Evolutionary conservation across 257 asterid genomes (phyloP).

Genomic region (Solanum rostratum): DNA sequence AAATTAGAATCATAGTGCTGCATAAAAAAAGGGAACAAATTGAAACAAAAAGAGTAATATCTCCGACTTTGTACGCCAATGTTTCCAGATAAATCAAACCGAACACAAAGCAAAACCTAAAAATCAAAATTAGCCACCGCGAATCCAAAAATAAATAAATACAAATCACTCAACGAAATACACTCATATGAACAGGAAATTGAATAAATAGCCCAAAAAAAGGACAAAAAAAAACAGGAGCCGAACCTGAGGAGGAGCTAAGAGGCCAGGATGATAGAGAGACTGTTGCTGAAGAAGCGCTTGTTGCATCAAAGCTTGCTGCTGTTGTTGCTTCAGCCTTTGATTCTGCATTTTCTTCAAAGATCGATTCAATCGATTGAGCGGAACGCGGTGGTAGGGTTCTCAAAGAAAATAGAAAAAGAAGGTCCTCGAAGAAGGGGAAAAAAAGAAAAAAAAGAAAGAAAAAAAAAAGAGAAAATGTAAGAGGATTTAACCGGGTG

Average conservation of each 20-base stretch:
- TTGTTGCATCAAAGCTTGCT: conserved; percentile 90
- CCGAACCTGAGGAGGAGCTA: conserved; percentile 90
- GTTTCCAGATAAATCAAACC: background rate
- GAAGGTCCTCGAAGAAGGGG: conserved; percentile 15
- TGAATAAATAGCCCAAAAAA: background rate
- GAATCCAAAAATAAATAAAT: background rate
- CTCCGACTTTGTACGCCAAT: background rate
- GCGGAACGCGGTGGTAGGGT: background rate
- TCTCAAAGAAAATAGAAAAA: background rate
- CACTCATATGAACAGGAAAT: background rate
- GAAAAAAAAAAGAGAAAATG: background rate
- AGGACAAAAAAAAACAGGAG: background rate
- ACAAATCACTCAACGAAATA: background rate
- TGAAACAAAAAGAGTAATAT: background rate
- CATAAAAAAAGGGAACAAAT: background rate
- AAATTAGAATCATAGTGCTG: background rate
- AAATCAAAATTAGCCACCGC: background rate
- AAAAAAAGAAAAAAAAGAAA: background rate
- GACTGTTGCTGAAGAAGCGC: conserved; percentile 90
- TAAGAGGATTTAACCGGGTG: background rate
- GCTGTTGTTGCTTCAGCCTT: conserved; percentile 82
- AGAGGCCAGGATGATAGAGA: conserved; percentile 82
- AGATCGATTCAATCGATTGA: conserved; percentile 6
- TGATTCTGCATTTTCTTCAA: conserved; percentile 65
- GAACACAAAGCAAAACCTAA: background rate